phyloP scores from a whole-genome alignment of 108 stramenopile species.

The Aurantiochytrium sp. region DNA sequence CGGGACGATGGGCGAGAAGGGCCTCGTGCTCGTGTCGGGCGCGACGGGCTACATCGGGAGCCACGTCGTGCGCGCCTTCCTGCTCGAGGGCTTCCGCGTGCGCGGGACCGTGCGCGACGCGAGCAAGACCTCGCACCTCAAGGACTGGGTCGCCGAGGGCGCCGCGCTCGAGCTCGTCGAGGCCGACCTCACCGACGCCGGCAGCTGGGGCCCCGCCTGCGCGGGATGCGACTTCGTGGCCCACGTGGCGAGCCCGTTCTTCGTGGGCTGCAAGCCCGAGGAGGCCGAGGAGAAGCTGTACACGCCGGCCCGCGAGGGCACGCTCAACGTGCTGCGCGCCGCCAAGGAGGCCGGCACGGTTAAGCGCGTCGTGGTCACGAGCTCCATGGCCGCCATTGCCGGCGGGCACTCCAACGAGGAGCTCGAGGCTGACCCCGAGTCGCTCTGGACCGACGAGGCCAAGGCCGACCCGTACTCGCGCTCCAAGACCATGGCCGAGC shows the following conservation, averaged over 20 bases:
- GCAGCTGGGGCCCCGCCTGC: background rate
- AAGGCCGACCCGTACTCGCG: background rate
- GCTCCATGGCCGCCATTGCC: slow-evolving; percentile 2
- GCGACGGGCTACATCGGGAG: slow-evolving; percentile 3
- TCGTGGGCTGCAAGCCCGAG: background rate
- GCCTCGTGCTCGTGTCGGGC: slow-evolving; percentile 30
- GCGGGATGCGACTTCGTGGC: background rate
- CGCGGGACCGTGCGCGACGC: slow-evolving; percentile 31
- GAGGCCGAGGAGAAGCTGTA: slow-evolving; percentile 5
- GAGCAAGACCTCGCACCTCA: background rate
- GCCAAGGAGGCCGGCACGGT: background rate
- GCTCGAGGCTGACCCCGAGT: background rate
- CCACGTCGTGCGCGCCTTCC: background rate
- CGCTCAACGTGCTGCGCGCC: slow-evolving; percentile 24
- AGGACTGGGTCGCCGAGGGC: background rate
- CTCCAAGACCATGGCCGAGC: slow-evolving; percentile 32
- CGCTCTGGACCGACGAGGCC: background rate
- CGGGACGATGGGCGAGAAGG: background rate
- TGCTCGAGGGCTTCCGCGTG: background rate
- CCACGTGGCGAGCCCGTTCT: slow-evolving; percentile 32
- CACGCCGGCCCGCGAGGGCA: slow-evolving; percentile 9
- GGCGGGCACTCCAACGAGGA: background rate
- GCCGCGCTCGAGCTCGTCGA: slow-evolving; percentile 32
- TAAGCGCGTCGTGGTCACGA: slow-evolving; percentile 28
- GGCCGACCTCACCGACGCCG: slow-evolving; percentile 18